Base-by-base conservation (phyloP, 169 alveolate genomes). In the Eimeria tenella region DNA sequence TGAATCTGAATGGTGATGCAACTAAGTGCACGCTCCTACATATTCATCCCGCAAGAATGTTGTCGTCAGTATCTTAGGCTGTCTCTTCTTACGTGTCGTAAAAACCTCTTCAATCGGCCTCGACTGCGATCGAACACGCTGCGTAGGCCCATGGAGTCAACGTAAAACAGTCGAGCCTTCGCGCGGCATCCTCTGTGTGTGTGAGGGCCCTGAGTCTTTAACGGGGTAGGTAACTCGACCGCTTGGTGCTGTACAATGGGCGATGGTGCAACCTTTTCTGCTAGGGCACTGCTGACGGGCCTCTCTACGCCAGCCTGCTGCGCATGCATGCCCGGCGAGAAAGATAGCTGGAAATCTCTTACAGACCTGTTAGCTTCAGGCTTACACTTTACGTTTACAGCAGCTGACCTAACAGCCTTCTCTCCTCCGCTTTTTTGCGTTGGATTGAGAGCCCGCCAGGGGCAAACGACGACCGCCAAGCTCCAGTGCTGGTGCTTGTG, bases 401-500 rank as follows among this genome's bases (percentile, higher is more conserved):
- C 11, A 77, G 90, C 60, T 75, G 19, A 19, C 90, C 56, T 53
- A 10, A 23, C 90, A 23, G 25, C 31, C 52, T 19, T 31, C 17
- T 17, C 17, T 50, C 15, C 73, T 13, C 56, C 60, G 73, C 25
- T 82, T 13, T 63, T 11, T 60, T 55, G 53, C 74, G 74, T 55
- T 15, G 94, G 94, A 53, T 65, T 11, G 60, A 91, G 50, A 9
- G 92, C 92, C 25, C 82, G 65, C 63, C 63, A 52, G 10, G 95
- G 92, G 23, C 52, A 77, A 56, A 65, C 62, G 10, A 81, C 87
- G 31, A 91, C 87, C 4, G 74, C 92, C 50, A 91, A 92, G 23
- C 81, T 77, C 95, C 95, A 91, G 87, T 91, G 95, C 65, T 65
- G 84, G 58, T 91, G 75, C 15, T 79, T 53, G 75, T 65, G 86